These are phyloP conservation scores for Aspergillus sojae DNA, from an alignment of 2,329 filamentous ascomycete species.

Conservation along the genomic window DNA sequence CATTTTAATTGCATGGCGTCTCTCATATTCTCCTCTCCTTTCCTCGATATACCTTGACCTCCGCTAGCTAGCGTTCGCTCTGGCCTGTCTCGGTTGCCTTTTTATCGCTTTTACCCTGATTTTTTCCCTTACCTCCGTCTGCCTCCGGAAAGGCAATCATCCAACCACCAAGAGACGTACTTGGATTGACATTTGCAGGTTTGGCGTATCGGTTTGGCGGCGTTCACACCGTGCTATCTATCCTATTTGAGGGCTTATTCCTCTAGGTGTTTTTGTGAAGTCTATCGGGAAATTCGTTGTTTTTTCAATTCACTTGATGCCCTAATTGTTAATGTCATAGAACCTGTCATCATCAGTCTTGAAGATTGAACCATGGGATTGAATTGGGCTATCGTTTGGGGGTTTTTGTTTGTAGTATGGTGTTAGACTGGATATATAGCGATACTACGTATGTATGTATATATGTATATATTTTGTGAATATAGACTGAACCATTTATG, in stretches of 20 bases:
- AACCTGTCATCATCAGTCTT: constrained; percentile 11
- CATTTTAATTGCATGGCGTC: background rate
- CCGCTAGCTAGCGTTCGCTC: constrained; percentile 12
- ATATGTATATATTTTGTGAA: constrained; percentile 5
- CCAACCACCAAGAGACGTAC: constrained; percentile 1
- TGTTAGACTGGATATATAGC: constrained; percentile 1
- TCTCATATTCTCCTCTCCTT: background rate
- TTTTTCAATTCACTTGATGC: constrained; percentile 13
- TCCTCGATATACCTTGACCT: background rate
- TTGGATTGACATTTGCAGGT: constrained; percentile 13
- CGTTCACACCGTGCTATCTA: constrained; percentile 9
- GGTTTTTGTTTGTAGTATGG: constrained; percentile 5
- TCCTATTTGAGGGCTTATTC: constrained; percentile 1
- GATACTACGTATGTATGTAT: constrained; percentile 5
- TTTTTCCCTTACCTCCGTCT: constrained; percentile 6
- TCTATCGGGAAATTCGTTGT: constrained; percentile 5
- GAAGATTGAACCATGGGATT: background rate
- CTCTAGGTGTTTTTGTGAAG: constrained; percentile 9
- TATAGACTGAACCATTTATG: background rate
- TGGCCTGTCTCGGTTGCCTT: constrained; percentile 15
- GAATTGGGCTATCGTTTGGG: background rate
- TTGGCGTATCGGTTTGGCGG: constrained; percentile 14
- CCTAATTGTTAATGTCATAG: constrained; percentile 28
- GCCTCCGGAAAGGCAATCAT: constrained; percentile 12
- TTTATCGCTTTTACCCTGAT: constrained; percentile 9